Base-by-base conservation (phyloP, 495 filamentous ascomycete genomes). In the Staphylotrichum longicolle region DNA sequence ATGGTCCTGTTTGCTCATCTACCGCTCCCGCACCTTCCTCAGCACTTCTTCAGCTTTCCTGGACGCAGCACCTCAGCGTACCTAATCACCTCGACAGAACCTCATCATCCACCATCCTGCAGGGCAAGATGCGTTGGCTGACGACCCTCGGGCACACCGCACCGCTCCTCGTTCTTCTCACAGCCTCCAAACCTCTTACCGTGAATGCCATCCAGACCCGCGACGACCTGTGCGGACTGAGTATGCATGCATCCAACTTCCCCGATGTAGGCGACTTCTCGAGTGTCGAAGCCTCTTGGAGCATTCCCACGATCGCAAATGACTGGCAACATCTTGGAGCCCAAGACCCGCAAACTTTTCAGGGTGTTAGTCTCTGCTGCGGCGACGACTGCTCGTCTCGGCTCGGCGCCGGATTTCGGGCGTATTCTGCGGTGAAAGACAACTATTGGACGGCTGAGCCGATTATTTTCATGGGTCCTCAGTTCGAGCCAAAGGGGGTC, bases 301-400 rank as follows among this genome's bases (percentile, higher is more conserved):
- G 12, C 15, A 14, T 60, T n/a, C 57, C 57, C 9, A 30, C 27
- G 4, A 30, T 60, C 4, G 0, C 27, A 30, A 3, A 44, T 3
- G 0, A 7, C 12, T 2, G 27, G 14, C 35, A 12, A 15, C 27
- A 33, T 3, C 7, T 7, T 0, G 47, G 3, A 12, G 7, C 3
- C 7, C 1, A 20, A 10, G 3, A 7, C 2, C 14, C 42, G 4
- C 52, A 51, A 27, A 12, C 53, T 30, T 20, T 9, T 0, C 14
- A 46, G 1, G 48, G 44, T 7, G 48, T 52, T 2, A 4, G 48
- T 4, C 49, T 60, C 12, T 60, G 57, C 32, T 53, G 48, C 30
- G 57, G 48, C 6, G 40, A 60, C 7, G 39, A 60, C 49, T 60
- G 57, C 48, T 52, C 57, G 7, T 37, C 39, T 9, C 48, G 48